A percentile compares a stretch with the other conserved stretches of the same genome.
Conservation (phyloP, 805 yeast species). For the Ogataea degrootiae region DNA sequence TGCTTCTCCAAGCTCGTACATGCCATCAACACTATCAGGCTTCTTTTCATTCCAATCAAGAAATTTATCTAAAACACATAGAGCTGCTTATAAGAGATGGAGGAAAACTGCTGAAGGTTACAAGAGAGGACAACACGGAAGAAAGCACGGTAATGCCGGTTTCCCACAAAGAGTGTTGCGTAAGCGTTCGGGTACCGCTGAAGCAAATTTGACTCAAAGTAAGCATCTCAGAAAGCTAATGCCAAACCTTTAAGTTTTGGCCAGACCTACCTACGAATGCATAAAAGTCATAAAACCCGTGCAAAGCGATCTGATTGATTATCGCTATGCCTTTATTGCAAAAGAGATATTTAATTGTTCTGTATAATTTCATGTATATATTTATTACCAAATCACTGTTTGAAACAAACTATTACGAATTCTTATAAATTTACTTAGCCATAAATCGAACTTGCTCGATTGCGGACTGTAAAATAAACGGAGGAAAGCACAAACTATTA, state of each 20-base stretch:
- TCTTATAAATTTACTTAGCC: no score
- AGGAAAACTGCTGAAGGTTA: constrained; percentile 66
- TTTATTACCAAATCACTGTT: no score
- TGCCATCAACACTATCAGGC: constrained; percentile 1
- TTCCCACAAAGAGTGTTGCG: constrained; percentile 64
- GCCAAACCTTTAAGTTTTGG: constrained; percentile 34
- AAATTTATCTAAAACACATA: constrained; percentile 65
- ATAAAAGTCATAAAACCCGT: no score
- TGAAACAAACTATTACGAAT: no score
- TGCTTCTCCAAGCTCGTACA: constrained; percentile 2
- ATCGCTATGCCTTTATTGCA: no score
- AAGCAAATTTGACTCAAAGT: constrained; percentile 51
- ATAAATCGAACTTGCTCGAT: no score
- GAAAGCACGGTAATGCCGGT: constrained; percentile 91
- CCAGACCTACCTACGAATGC: background rate
- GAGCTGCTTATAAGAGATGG: constrained; percentile 86
- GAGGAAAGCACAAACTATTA: no score
- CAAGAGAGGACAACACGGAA: constrained; percentile 72
- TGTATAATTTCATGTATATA: no score
- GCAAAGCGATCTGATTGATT: no score
- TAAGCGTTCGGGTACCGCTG: constrained; percentile 54
- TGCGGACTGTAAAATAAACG: no score
- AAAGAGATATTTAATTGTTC: no score
- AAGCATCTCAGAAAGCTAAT: constrained; percentile 54
- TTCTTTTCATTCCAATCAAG: constrained; percentile 14